phyloP scores from a whole-genome alignment of 2,329 filamentous ascomycete genomes.

The Nigrospora osmanthi region DNA sequence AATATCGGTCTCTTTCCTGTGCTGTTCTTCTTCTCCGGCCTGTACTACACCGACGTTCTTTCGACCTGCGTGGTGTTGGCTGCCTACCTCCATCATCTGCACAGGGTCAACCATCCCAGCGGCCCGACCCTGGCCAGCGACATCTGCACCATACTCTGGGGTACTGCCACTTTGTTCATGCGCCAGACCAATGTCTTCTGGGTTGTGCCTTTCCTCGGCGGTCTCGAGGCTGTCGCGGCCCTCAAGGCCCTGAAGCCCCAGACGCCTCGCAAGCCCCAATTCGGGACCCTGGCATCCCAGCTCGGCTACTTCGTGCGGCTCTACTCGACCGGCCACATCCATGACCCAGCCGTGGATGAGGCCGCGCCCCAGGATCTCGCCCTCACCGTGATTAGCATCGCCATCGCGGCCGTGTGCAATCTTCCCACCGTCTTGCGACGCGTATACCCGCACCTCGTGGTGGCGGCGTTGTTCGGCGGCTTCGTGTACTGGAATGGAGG shows the following conservation, averaged over 20 bases:
- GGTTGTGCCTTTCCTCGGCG: constrained; percentile 73
- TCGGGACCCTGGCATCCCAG: constrained; percentile 23
- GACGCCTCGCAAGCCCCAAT: constrained; percentile 18
- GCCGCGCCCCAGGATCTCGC: constrained; percentile 44
- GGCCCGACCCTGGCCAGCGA: constrained; percentile 25
- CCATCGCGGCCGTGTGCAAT: constrained; percentile 46
- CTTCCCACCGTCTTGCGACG: constrained; percentile 34
- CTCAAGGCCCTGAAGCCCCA: constrained; percentile 34
- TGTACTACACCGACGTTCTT: constrained; percentile 92
- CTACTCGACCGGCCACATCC: constrained; percentile 43
- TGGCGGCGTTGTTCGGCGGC: constrained; percentile 35
- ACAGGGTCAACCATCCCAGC: constrained; percentile 26
- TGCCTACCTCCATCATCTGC: constrained; percentile 53
- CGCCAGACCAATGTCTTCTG: constrained; percentile 97
- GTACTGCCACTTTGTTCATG: constrained; percentile 63
- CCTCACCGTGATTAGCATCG: constrained; percentile 55
- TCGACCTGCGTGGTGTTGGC: constrained; percentile 70
- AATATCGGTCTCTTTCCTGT: constrained; percentile 83
- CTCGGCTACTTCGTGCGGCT: constrained; percentile 30
- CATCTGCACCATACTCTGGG: constrained; percentile 42
- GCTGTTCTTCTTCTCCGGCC: constrained; percentile 88
- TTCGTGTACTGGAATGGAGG: constrained; percentile 87
- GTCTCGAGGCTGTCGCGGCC: constrained; percentile 44
- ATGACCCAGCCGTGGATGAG: constrained; percentile 42
- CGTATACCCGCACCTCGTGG: constrained; percentile 51